phyloP scores from a whole-genome alignment of 1,139 yeast species.

The Petasospora rhodanensis region DNA sequence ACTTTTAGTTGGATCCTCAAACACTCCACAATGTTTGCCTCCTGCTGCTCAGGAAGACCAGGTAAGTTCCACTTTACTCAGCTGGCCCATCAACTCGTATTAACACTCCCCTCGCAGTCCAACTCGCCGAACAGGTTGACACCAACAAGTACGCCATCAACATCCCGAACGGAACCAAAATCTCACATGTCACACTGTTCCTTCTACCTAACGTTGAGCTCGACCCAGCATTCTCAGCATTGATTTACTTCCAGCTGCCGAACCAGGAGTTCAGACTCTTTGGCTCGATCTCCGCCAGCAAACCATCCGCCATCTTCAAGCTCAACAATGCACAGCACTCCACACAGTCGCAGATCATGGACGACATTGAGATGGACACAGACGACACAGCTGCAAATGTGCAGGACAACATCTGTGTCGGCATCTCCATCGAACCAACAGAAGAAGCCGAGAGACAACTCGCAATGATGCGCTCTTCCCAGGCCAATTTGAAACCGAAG shows the following conservation, averaged over 20 bases:
- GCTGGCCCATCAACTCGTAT: too few relatives aligned
- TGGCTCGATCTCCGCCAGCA: conserved; percentile 67
- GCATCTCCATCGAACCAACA: conserved; percentile 83
- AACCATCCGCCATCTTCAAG: conserved; percentile 90
- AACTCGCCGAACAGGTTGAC: conserved; percentile 58
- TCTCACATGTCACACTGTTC: conserved; percentile 73
- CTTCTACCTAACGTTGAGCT: conserved; percentile 63
- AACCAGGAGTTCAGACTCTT: conserved; percentile 69
- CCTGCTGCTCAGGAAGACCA: conserved; percentile 57
- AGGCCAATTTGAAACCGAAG: conserved; percentile 24
- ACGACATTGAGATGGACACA: conserved; percentile 39
- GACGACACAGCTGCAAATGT: conserved; percentile 28
- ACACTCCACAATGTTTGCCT: conserved; percentile 38
- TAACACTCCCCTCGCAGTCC: too few relatives aligned
- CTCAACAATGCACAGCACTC: conserved; percentile 46
- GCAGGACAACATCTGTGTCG: conserved; percentile 49
- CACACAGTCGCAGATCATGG: conserved; percentile 23
- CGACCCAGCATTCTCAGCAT: conserved; percentile 71
- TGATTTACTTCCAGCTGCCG: conserved; percentile 86
- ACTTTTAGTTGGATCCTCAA: too few relatives aligned
- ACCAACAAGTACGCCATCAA: conserved; percentile 57
- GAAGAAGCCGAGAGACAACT: conserved; percentile 52
- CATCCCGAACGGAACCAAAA: conserved; percentile 55
- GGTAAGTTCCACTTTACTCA: too few relatives aligned
- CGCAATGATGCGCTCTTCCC: conserved; percentile 31